Base-by-base conservation (phyloP, 345 rosid genomes). In the Schrenkiella parvula region DNA sequence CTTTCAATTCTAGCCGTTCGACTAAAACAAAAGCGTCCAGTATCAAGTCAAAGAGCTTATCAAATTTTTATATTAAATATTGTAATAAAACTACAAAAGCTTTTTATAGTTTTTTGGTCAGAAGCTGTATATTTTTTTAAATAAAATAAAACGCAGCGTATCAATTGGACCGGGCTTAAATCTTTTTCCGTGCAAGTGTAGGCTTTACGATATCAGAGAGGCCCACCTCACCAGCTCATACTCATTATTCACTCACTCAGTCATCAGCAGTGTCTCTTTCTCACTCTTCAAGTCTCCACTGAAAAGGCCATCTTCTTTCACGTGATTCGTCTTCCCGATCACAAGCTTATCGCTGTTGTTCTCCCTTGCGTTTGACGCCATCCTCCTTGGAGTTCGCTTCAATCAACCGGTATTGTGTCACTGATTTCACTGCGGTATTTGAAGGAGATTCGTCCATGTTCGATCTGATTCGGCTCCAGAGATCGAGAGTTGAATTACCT, bases 261-360 rank as follows among this genome's bases (percentile, higher is more conserved):
- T 18, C 46, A 42, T 19, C 19, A 15, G 22, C 48, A 6, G 0
- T 17, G 1, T 18, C 42, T 11, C 63, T 67, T 34, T 31, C 79
- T 75, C 73, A 48, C 70, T 58, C 78, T 74, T 47, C 64, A 68
- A 75, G 79, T 60, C 70, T 75, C 78, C 38, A 8, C 55, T 19
- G 19, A 31, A 55, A 35, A 65, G 70, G 18, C 53, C 79, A 39
- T 52, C 74, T 42, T 35, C 65, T 63, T 62, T 67, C 79, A 76
- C 79, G 79, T 69, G 79, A 58, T 46, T 54, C 5, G 28, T 47
- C 71, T 54, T 54, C 70, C 64, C 64, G 59, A 68, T 75, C 79
- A 68, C 74, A 23, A 55, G 8, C 55, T 65, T 57, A 11, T 52
- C 6, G 32, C 34, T 54, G 38, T 66, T 57, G 2, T 69, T 53